Evolutionary conservation across 2,329 filamentous ascomycete genomes (phyloP), one percentile per base, ranked within the genome.

Genomic region (Aspergillus nomiae): DNA sequence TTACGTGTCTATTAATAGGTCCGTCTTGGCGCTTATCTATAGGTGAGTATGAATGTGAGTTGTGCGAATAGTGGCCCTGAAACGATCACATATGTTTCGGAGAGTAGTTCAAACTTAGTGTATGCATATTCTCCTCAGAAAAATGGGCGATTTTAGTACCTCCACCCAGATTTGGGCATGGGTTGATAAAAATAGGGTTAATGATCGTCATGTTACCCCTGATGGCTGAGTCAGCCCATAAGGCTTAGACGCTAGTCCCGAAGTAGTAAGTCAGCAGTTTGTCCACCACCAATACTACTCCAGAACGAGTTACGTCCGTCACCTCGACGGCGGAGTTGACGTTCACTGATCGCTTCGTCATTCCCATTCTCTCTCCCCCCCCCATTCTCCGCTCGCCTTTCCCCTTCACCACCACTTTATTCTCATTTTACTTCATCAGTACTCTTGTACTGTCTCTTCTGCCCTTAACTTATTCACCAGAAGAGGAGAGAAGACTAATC

Each of bases 121-220:
- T 53, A 16, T 53, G 6, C 19, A 53, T 36, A 36, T 16, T 30
- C 30, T 21, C 4, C 12, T 9, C 24, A 32, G 10, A n/a, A 32
- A 19, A 12, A 53, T 26, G 26, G 50, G 51, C 30, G 32, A 28
- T 53, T 34, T 53, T 21, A 32, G 26, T 53, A 32, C 45, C 7
- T 48, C 12, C 12, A 16, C 26, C 21, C 24, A 28, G 8, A 50
- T 50, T 46, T 30, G 5, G 26, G 16, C 16, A 32, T 32, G 16
- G 21, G 6, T 3, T 14, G 48, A 55, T 55, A 55, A 55, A 55
- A 55, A 38, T 55, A 55, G 51, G 51, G 51, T 28, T 55, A 38
- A 55, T 55, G 51, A 55, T 55, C 51, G 51, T 38, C 51, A 41
- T 38, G 21, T 38, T 55, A 55, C 51, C 51, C 51, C 51, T 55